Evolutionary conservation across 148 eudicot genomes (phyloP).

Genomic region (Rhododendron ovatum): DNA sequence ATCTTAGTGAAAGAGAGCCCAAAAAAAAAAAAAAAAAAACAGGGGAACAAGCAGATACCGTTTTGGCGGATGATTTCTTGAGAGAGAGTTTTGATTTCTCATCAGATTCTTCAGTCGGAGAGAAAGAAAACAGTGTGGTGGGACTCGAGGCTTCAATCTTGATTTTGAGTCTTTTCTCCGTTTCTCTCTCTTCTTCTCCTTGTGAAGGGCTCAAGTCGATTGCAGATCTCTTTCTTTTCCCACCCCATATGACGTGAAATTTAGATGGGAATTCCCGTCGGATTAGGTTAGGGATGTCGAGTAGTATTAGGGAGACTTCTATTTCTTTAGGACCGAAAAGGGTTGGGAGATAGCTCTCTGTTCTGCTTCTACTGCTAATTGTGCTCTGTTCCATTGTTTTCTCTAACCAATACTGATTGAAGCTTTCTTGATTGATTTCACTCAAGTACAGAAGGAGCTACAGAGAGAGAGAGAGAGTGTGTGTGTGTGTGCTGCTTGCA

Average conservation of each 20-base stretch:
- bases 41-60: slow-evolving; percentile 5
- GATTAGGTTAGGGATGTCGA: too few relatives aligned
- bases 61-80: slow-evolving; percentile 9
- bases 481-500: not conserved
- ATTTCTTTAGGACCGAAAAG: too few relatives aligned
- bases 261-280: not conserved
- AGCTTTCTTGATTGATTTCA: not conserved
- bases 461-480: not conserved
- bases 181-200: not conserved
- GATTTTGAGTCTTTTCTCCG: not conserved
- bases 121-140: slow-evolving; percentile 10
- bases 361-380: too few relatives aligned
- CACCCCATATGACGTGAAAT: not conserved
- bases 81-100: slow-evolving; percentile 1
- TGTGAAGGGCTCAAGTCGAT: not conserved
- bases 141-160: slow-evolving; percentile 1
- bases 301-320: too few relatives aligned
- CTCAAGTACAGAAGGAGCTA: not conserved
- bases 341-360: too few relatives aligned
- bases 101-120: slow-evolving; percentile 9
- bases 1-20: too few relatives aligned
- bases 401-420: not conserved
- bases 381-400: too few relatives aligned
- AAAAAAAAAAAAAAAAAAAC: not conserved
- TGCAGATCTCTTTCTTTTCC: not conserved